Evolutionary conservation across 23 red algal genomes (phyloP), one percentile per base, ranked within the genome.

Genomic region (Agarophyton chilense): DNA sequence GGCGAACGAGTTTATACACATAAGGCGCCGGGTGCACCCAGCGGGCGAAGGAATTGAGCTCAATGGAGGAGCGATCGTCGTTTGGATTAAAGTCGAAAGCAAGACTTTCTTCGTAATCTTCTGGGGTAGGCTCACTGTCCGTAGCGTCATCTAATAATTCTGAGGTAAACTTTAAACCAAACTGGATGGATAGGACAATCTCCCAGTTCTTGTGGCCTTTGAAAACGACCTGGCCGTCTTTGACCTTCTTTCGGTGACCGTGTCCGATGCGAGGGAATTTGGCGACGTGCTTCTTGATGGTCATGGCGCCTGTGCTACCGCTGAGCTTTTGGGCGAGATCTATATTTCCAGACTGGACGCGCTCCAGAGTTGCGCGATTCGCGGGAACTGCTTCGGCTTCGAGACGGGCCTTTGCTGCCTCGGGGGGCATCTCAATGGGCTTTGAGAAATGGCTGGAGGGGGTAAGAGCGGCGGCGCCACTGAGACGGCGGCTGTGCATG

Each of bases 21-120:
- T 83, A 89, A 21, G 95, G 95, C 19, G 95, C 90, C 10, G 87
- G 85, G 65, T 90, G 86, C 42, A 86, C 77, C 95, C 95, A 98
- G 24, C 58, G 58, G 16, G 89, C 84, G 55, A 75, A 70, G 25
- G 72, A 49, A 21, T 82, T 81, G 35, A 96, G 72, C 36, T 94
- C 81, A 63, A 81, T 35, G 9, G 54, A 47, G 66, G 63, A 42
- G 47, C 72, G 44, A 17, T 88, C 83, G 18, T 88, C 92, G 25
- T 66, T 73, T 0, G 92, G 82, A 44, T 94, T 88, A 62, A 94
- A 94, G 52, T 94, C 82, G 34, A 94, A 94, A 0, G 83, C 83
- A 25, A 94, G 77, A 75, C 83, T 81, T 67, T 95, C 83, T 25
- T 75, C 18, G 47, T 84, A 90, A 73, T 95, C 87, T 18, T 74